A percentile compares a stretch with the other conserved stretches of the same genome.
phyloP scores from a whole-genome alignment of 225 moss, liverwort and hornwort genomes.

The Lunularia cruciata region DNA sequence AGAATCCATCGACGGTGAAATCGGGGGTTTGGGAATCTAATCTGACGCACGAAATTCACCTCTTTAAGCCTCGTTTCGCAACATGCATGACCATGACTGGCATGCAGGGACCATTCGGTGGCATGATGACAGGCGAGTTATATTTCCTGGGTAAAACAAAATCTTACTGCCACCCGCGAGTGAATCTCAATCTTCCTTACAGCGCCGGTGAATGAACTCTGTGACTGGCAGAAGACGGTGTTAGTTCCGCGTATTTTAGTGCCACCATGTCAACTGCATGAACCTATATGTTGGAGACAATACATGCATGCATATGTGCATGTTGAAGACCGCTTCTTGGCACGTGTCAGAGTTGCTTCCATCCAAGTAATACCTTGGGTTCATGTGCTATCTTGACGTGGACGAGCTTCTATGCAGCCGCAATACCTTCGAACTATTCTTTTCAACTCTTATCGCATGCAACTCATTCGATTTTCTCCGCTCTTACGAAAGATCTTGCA shows the following conservation, averaged over 20 bases:
- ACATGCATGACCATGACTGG: slow-evolving; percentile 9
- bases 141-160: no score
- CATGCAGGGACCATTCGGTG: slow-evolving; percentile 6
- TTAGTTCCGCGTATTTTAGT: neutral
- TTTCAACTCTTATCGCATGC: no score
- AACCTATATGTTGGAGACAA: neutral
- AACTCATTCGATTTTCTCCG: no score
- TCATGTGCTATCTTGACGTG: no score
- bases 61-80: neutral
- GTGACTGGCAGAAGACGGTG: slow-evolving; percentile 9
- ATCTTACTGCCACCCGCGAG: neutral
- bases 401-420: no score
- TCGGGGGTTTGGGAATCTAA: neutral
- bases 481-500: no score
- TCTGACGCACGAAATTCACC: neutral
- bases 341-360: neutral
- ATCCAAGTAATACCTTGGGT: neutral
- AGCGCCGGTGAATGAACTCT: neutral
- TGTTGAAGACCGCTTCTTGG: neutral
- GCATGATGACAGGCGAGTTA: neutral
- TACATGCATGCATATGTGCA: neutral
- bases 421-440: no score
- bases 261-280: slow-evolving; percentile 1
- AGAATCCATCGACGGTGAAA: neutral
- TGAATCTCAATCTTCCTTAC: neutral